Base-by-base conservation (phyloP, 2,329 filamentous ascomycete genomes). In the Basipetospora sp. region DNA sequence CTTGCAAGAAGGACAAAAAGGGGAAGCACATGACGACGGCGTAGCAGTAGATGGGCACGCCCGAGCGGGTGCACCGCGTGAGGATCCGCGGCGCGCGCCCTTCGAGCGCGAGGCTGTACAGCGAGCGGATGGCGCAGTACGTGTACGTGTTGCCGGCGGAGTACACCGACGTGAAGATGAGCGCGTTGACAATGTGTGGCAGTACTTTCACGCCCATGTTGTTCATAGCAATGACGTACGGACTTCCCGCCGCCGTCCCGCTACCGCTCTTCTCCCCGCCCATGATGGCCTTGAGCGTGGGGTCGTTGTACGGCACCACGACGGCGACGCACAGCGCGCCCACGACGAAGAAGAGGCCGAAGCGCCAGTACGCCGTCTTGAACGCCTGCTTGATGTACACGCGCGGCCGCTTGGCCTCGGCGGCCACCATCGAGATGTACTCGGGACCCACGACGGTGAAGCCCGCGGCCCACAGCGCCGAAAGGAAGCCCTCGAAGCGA, bases 141-240 rank as follows among this genome's bases (percentile, higher is more conserved):
- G 69, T 60, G 47, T 71, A 71, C 25, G 64, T 67, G 50, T 73
- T 72, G 0, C 69, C 71, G 1, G 64, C 68, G 36, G 64, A 71
- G 44, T 73, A 70, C 3, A 68, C 49, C 41, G 77, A 80, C 0
- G 76, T 81, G 45, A 86, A 65, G 46, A 87, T 77, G 18, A 86
- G 65, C 26, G 79, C 80, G 52, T 88, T 88, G 56, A 87, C 76
- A 39, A 87, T 70, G 5, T 73, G 74, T 0, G 79, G 77, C 4
- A 86, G 68, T 5, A 68, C 76, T 4, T 62, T 64, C 41, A 86
- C 76, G 1, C 77, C 74, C 2, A 80, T 80, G 20, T 72, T 68
- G 9, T 69, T 64, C 27, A 78, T 74, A 14, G 80, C 81, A 44
- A 86, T 81, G 42, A 87, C 80, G 48, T 77, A 83, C 9, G 77